Conservation (phyloP, 331 rosid genomes). For the Saraca asoca region DNA sequence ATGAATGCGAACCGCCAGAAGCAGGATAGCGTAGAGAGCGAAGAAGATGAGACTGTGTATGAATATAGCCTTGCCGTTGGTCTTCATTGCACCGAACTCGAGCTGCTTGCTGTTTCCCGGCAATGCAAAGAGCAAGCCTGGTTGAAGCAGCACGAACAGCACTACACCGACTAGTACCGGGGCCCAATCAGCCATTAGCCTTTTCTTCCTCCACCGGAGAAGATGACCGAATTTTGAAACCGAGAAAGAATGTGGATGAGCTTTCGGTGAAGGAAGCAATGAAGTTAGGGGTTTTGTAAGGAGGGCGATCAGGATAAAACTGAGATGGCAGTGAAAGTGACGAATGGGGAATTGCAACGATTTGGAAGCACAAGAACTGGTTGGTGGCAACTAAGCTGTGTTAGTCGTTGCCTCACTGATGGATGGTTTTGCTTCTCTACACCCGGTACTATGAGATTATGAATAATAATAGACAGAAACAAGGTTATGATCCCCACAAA, state of each 20-base stretch:
- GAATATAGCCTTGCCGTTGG: constrained; percentile 84
- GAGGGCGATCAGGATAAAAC: background rate
- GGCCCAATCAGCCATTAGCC: constrained; percentile 83
- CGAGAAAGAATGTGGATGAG: background rate
- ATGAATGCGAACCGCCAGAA: constrained; percentile 74
- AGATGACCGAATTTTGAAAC: too few relatives aligned
- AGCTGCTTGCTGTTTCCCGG: constrained; percentile 72
- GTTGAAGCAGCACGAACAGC: constrained; percentile 82
- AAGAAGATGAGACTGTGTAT: constrained; percentile 91
- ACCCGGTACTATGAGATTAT: background rate
- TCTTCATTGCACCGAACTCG: constrained; percentile 90
- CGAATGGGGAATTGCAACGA: constrained; percentile 26
- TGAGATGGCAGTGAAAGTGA: constrained; percentile 24
- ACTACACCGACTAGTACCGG: constrained; percentile 86
- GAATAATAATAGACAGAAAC: too few relatives aligned
- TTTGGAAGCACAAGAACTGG: constrained; percentile 19
- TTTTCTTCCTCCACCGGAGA: constrained; percentile 14
- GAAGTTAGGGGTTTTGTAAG: background rate
- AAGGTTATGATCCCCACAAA: too few relatives aligned
- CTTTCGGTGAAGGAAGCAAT: constrained; percentile 3
- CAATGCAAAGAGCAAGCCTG: constrained; percentile 75
- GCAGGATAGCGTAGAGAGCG: constrained; percentile 63
- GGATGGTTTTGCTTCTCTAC: background rate
- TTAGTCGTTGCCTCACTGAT: background rate
- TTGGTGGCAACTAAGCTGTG: background rate